phyloP scores from a whole-genome alignment of 768 basidiomycete genomes.

The Tulasnella calospora region DNA sequence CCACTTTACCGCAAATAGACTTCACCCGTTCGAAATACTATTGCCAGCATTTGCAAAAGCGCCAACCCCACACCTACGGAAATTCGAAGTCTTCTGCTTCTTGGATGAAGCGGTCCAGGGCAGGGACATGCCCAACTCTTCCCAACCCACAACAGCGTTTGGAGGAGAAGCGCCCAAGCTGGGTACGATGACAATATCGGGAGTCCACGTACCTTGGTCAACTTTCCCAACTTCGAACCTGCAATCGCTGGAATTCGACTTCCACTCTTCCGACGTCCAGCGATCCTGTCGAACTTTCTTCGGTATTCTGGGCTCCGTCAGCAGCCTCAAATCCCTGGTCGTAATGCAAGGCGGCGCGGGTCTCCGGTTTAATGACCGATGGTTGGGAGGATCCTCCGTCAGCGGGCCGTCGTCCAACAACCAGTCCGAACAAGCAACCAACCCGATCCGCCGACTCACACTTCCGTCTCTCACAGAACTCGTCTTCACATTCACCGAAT shows the following conservation, averaged over 20 bases:
- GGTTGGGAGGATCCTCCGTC: slow-evolving; percentile 1
- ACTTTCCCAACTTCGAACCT: neutral
- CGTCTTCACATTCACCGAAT: slow-evolving; percentile 17
- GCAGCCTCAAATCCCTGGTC: slow-evolving; percentile 8
- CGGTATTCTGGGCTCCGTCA: neutral
- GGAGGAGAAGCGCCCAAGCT: slow-evolving; percentile 21
- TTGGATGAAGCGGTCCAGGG: neutral
- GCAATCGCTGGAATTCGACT: slow-evolving; percentile 17
- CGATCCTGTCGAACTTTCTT: slow-evolving; percentile 14
- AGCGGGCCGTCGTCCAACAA: slow-evolving; percentile 5
- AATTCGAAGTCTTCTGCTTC: slow-evolving; percentile 19
- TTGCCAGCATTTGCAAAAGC: slow-evolving; percentile 11
- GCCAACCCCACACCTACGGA: slow-evolving; percentile 10
- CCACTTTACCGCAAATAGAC: slow-evolving; percentile 8
- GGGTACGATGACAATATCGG: slow-evolving; percentile 18
- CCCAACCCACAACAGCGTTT: slow-evolving; percentile 3
- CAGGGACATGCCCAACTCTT: neutral
- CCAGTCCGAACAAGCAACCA: neutral
- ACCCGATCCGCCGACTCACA: neutral
- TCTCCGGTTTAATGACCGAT: slow-evolving; percentile 18
- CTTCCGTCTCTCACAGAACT: slow-evolving; percentile 14
- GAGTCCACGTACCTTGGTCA: slow-evolving; percentile 23
- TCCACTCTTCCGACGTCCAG: slow-evolving; percentile 20
- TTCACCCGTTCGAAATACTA: slow-evolving; percentile 16
- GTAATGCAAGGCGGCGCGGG: slow-evolving; percentile 21